Percentiles rank a stretch among this genome's conserved stretches.
These are phyloP conservation scores for Tilletia indica DNA, from an alignment of 1,284 basidiomycete species.

Conservation along the genomic window DNA sequence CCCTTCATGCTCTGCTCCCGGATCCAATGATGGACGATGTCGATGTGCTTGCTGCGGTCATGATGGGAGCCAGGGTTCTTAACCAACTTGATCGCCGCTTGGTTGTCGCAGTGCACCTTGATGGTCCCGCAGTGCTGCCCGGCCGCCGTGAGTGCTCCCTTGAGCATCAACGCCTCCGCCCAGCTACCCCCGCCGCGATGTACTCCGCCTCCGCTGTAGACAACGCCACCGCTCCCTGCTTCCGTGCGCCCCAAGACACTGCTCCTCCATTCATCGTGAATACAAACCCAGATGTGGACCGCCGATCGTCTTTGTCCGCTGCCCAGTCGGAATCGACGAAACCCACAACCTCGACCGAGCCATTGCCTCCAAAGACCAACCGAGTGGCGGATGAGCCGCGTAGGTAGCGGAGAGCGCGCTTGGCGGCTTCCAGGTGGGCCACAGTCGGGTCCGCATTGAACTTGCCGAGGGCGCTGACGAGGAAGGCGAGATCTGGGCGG, in stretches of 20 bases:
- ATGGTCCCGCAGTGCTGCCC: not conserved
- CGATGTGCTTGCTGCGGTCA: constrained; percentile 17
- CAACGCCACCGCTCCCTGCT: constrained; percentile 22
- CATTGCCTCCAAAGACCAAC: not conserved
- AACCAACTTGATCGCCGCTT: not conserved
- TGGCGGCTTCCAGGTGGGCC: not conserved
- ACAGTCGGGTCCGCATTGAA: not conserved
- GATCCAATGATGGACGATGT: constrained; percentile 15
- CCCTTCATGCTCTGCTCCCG: not conserved
- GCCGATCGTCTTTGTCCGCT: constrained; percentile 17
- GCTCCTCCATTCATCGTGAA: constrained; percentile 19
- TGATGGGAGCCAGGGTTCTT: not conserved
- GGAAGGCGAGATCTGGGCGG: constrained; percentile 5
- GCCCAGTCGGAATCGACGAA: constrained; percentile 28
- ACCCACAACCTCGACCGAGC: not conserved
- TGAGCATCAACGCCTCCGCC: constrained; percentile 16
- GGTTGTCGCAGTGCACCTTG: constrained; percentile 10
- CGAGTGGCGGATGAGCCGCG: not conserved
- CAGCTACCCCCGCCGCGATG: constrained; percentile 16
- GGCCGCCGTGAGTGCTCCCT: not conserved
- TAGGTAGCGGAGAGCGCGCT: not conserved
- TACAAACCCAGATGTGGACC: constrained; percentile 23
- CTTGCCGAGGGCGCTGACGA: not conserved
- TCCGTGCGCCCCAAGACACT: constrained; percentile 18
- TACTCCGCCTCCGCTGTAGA: constrained; percentile 26